Conservation (phyloP, 2,329 filamentous ascomycete genomes). For the Colletotrichum aenigma region DNA sequence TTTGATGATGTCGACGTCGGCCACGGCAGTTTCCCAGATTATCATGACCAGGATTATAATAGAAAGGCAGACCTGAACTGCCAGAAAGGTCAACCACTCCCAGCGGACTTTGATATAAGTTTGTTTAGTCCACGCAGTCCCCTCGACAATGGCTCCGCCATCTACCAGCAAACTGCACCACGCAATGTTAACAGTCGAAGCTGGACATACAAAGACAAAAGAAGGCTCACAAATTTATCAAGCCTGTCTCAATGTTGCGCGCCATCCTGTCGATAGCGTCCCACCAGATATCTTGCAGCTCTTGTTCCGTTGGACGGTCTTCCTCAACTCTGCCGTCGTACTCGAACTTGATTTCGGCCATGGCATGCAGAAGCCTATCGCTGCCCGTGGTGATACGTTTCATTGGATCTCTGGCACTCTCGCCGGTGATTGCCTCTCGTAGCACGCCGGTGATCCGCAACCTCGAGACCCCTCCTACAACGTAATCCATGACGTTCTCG, state of each 20-base stretch:
- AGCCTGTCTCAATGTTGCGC: background rate
- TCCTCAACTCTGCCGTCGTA: too few relatives aligned
- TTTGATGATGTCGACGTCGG: background rate
- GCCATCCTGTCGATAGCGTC: background rate
- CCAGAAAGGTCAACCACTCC: background rate
- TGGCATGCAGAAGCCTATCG: background rate
- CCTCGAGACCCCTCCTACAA: too few relatives aligned
- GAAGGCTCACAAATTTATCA: too few relatives aligned
- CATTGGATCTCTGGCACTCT: too few relatives aligned
- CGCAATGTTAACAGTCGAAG: too few relatives aligned
- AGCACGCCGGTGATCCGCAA: too few relatives aligned
- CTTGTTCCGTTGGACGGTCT: background rate
- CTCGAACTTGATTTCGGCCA: background rate
- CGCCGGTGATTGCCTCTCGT: too few relatives aligned
- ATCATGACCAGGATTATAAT: background rate
- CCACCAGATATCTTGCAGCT: background rate
- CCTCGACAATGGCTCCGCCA: background rate
- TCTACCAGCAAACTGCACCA: background rate
- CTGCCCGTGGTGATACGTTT: too few relatives aligned
- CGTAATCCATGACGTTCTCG: too few relatives aligned
- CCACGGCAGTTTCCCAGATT: background rate
- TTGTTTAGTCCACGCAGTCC: background rate
- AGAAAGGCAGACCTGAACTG: background rate
- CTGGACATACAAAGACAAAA: background rate
- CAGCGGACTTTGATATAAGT: background rate